A percentile compares a stretch with the other conserved stretches of the same genome.
Evolutionary conservation across 352 stramenopile species (phyloP).

Genomic region (Stramenopiles sp.): DNA sequence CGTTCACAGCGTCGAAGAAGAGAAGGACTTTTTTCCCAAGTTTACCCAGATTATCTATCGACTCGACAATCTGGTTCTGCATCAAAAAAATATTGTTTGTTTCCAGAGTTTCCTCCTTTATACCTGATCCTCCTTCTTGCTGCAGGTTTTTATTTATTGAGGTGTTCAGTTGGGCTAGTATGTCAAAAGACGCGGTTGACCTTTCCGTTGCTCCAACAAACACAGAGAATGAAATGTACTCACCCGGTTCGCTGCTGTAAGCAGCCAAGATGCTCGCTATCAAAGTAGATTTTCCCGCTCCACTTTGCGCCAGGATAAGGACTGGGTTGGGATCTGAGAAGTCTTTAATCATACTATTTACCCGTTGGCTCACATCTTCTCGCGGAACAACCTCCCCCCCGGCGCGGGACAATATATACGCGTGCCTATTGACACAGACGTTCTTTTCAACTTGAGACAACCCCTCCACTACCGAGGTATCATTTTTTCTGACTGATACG

Average conservation of each 20-base stretch:
- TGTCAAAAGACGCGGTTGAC: not conserved
- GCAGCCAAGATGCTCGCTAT: not conserved
- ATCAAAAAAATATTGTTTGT: not conserved
- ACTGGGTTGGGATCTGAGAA: not conserved
- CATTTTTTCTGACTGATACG: too few relatives aligned
- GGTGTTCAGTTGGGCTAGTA: not conserved
- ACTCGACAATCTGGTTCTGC: not conserved
- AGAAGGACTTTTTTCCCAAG: not conserved
- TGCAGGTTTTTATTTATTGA: not conserved
- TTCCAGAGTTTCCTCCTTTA: not conserved
- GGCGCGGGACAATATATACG: not conserved
- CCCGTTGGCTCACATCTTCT: not conserved
- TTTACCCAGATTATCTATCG: not conserved
- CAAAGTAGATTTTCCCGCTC: not conserved
- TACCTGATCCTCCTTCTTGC: not conserved
- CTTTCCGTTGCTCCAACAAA: not conserved
- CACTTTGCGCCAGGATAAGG: not conserved
- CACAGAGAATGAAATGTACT: not conserved
- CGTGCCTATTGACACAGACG: not conserved
- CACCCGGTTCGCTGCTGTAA: not conserved
- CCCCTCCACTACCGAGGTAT: too few relatives aligned
- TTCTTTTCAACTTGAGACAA: too few relatives aligned
- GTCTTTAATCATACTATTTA: not conserved
- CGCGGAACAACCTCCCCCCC: not conserved
- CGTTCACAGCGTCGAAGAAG: not conserved